Base-by-base conservation (phyloP, 2,329 filamentous ascomycete genomes). In the Colletotrichum nymphaeae region DNA sequence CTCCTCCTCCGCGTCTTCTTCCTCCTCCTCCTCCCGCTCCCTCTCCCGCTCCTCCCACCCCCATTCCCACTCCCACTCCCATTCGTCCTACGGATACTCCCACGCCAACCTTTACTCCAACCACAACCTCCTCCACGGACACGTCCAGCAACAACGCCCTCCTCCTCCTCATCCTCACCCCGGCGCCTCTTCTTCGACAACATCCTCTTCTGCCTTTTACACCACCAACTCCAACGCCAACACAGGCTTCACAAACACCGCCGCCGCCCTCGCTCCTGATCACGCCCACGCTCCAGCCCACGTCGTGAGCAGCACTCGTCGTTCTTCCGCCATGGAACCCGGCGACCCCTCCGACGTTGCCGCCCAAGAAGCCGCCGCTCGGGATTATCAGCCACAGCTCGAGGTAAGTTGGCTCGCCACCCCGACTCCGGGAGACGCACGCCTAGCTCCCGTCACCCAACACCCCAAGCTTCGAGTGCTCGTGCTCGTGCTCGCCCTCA, bases 331-430 rank as follows among this genome's bases (percentile, higher is more conserved):
- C 60, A 73, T 73, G 46, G 78, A 77, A 69, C 62, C 75, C 58
- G 74, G 67, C 57, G 59, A 78, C 16, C 76, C 76, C 56, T 81
- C 86, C 75, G 88, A 88, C 74, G 81, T 91, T 66, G 86, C 84
- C 53, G 89, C 89, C 65, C 90, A 92, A 80, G 89, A 92, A 80
- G 88, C 88, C 59, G 87, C 90, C 35, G 90, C 90, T 11, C 83
- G 87, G 69, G 86, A 89, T 52, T 92, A 90, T 78, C 86, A 88
- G 73, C 89, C 90, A 7, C 82, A 86, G n/a, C 81, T 89, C 55
- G 83, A 89, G 83, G 90, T 91, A 82, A 78, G 85, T 79, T 67
- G 66, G 66, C 35, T 26, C 46, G 24, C 26, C 35, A 24, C 63
- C 42, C 24, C 22, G 37, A 28, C n/a, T 9, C 6, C 16, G 22